These are phyloP conservation scores for Melastoma malabathricum DNA, from an alignment of 345 rosid genomes.

Conservation along the genomic window DNA sequence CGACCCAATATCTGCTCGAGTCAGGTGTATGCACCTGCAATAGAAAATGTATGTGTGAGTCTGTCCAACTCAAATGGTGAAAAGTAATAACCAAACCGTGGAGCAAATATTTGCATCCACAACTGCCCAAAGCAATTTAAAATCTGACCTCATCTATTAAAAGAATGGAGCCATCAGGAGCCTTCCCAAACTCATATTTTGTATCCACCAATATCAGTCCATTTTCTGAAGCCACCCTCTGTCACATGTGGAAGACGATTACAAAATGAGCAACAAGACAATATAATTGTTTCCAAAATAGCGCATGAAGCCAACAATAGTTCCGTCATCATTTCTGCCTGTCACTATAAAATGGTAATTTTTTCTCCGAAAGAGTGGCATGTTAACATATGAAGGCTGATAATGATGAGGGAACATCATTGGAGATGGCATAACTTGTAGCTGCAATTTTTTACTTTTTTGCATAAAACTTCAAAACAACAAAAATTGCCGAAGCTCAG, in stretches of 20 bases:
- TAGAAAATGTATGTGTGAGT: slow-evolving; percentile 3
- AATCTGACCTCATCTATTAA: slow-evolving; percentile 79
- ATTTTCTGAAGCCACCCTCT: slow-evolving; percentile 72
- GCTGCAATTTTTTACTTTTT: too few relatives aligned
- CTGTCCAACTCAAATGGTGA: background rate
- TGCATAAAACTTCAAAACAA: too few relatives aligned
- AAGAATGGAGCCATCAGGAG: slow-evolving; percentile 58
- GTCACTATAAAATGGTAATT: too few relatives aligned
- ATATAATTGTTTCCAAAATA: background rate
- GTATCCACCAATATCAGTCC: slow-evolving; percentile 90
- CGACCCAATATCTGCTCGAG: slow-evolving; percentile 95
- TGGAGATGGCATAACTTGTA: too few relatives aligned
- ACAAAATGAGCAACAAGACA: background rate
- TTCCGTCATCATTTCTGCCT: too few relatives aligned
- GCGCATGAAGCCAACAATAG: too few relatives aligned
- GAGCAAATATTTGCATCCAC: too few relatives aligned
- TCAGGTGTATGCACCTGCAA: slow-evolving; percentile 87
- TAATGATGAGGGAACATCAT: too few relatives aligned
- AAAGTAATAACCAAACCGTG: background rate
- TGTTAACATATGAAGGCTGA: too few relatives aligned
- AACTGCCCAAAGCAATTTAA: too few relatives aligned
- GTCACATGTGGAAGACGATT: slow-evolving; percentile 11
- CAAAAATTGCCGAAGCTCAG: too few relatives aligned
- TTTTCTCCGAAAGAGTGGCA: too few relatives aligned
- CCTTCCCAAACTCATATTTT: slow-evolving; percentile 90